These are phyloP conservation scores for Coniosporium tulheliwenetii DNA, from an alignment of 2,329 filamentous ascomycete genomes.

Conservation along the genomic window DNA sequence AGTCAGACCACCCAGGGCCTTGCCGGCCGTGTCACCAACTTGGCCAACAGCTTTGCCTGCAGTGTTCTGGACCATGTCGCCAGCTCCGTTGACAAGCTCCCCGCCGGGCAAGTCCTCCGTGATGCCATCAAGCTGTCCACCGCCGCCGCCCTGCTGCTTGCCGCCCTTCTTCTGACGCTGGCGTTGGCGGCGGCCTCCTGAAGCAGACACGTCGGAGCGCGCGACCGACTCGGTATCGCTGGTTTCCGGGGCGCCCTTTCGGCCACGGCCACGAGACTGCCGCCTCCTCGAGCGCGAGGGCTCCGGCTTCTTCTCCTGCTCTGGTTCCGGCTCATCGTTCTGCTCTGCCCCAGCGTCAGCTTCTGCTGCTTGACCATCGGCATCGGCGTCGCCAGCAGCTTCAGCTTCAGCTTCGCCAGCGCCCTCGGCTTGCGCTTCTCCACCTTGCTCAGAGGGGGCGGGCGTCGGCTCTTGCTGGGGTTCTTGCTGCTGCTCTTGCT, in stretches of 20 bases:
- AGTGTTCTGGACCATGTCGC: conserved; percentile 41
- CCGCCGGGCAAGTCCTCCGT: conserved; percentile 37
- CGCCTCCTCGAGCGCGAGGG: conserved; percentile 28
- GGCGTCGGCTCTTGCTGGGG: conserved; percentile 32
- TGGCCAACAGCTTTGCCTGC: conserved; percentile 28
- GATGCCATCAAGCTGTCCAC: conserved; percentile 37
- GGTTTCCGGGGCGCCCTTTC: conserved; percentile 21
- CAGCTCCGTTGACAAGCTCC: conserved; percentile 34
- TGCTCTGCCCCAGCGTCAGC: conserved; percentile 21
- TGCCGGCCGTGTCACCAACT: conserved; percentile 27
- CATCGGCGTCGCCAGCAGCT: conserved; percentile 13
- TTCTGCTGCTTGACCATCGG: conserved; percentile 18
- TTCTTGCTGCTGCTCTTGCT: conserved; percentile 18
- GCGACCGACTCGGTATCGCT: conserved; percentile 39
- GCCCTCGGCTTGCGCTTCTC: conserved; percentile 25
- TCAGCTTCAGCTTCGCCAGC: conserved; percentile 16
- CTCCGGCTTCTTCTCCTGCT: conserved; percentile 20
- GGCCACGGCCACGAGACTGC: conserved; percentile 33
- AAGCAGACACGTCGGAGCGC: conserved; percentile 37
- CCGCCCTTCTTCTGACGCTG: conserved; percentile 34
- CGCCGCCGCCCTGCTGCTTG: conserved; percentile 17
- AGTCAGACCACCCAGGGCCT: conserved; percentile 31
- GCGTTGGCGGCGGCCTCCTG: conserved; percentile 38
- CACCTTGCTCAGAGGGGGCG: conserved; percentile 23
- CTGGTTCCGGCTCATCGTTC: conserved; percentile 25